Base-by-base conservation (phyloP, 2,329 filamentous ascomycete species). In the Fusarium falciforme region DNA sequence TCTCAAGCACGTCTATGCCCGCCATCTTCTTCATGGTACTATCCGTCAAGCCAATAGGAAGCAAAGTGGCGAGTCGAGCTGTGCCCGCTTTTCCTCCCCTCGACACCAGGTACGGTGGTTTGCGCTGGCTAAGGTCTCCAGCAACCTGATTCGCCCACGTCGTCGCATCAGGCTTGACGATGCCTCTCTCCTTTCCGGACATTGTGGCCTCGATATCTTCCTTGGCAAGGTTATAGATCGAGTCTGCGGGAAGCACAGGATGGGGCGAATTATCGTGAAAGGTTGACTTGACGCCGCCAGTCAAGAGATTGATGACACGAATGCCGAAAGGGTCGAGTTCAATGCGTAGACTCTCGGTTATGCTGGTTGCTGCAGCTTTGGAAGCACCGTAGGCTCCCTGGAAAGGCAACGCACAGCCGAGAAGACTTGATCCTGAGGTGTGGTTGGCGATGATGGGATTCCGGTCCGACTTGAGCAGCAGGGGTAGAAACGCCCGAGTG, bases 261-360 rank as follows among this genome's bases (percentile, higher is more conserved):
- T 42, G 22, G 2, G 60, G 54, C 0, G 61, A n/a, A 17, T 71
- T 76, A 8, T n/a, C 25, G 9, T 71, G 73, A 20, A 69, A 71
- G 7, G 66, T 72, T 1, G 74, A 77, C 31, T 77, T 75, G 59
- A 80, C 78, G 1, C 66, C 67, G 11, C 73, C 73, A 3, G 79
- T 80, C 5, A 78, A 42, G 22, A 80, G 36, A 3, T 80, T 78
- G 31, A 81, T 66, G 6, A 77, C 69, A 1, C 72, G 70, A 6
- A 81, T 75, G 2, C 76, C 78, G 2, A 81, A 78, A 0, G 79
- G 79, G 1, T 57, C 63, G 3, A 81, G 77, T 54, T 81, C 80
- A 2, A 74, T 52, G 7, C 79, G 68, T 9, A 79, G 60, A 1
- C 59, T 73, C 14, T 81, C 79, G 0, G 79, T 79, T 17, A 79